Percentiles rank a stretch among this genome's conserved stretches.
These are phyloP conservation scores for Scheffersomyces ergatensis DNA, from an alignment of 805 yeast genomes.

Conservation along the genomic window DNA sequence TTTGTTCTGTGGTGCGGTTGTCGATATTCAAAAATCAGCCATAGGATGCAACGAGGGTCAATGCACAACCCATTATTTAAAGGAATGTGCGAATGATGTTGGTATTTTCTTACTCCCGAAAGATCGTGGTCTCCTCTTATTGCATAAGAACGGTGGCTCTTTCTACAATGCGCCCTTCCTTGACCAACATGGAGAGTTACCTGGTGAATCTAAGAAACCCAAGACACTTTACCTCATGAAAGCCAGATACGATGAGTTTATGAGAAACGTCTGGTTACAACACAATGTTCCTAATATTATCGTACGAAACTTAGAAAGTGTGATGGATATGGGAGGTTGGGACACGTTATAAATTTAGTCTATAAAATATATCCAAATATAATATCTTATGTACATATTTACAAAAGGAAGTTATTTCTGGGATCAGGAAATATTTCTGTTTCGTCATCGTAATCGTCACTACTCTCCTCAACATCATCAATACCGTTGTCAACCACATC, in stretches of 20 bases:
- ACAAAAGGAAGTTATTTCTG: constrained; percentile 4
- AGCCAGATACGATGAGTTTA: constrained; percentile 63
- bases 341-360: constrained; percentile 53
- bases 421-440: background rate
- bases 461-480: constrained; percentile 9
- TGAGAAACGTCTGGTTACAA: constrained; percentile 68
- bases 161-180: constrained; percentile 81
- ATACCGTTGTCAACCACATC: constrained; percentile 18
- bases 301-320: constrained; percentile 76
- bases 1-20: constrained; percentile 70
- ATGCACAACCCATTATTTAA: constrained; percentile 68
- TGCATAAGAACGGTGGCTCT: constrained; percentile 78
- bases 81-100: constrained; percentile 60
- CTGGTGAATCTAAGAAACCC: constrained; percentile 68
- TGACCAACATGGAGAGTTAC: constrained; percentile 83
- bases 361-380: background rate
- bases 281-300: constrained; percentile 76
- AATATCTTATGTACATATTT: background rate
- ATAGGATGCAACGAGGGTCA: constrained; percentile 64
- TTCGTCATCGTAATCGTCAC: background rate
- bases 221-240: constrained; percentile 67
- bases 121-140: constrained; percentile 58
- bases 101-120: constrained; percentile 77
- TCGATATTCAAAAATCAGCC: constrained; percentile 64
- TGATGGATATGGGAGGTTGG: constrained; percentile 93